Evolutionary conservation across 257 asterid genomes (phyloP), one percentile per base, ranked within the genome.

Genomic region (Thymus mandschuricus): DNA sequence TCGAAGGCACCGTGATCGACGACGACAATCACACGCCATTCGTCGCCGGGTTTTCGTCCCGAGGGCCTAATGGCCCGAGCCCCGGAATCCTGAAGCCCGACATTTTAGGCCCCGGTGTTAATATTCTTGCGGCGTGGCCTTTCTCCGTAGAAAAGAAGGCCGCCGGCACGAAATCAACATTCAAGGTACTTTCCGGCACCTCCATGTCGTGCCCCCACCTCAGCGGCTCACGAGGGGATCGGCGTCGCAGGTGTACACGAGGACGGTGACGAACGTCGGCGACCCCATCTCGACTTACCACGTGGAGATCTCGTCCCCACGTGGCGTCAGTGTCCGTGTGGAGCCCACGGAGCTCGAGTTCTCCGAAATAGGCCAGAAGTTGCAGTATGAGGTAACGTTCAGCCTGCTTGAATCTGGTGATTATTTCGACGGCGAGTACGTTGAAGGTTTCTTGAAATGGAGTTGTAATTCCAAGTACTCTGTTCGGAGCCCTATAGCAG

Each of bases 141-240:
- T 0, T 9, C 2, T 41, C 81, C 3, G 44, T 35, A 0, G 76
- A 44, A 8, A 61, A 74, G 59, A 8, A 21, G 27, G 51, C 52
- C 10, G 27, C 52, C 10, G 27, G 1, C 8, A 45, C 8, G 12
- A 15, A 33, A 3, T 38, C 55, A 12, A 8, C 4, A 7, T 84
- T 79, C 41, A 74, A 74, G 54, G 34, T 79, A 0, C 8, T 74
- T 3, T 79, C 81, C 0, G 86, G 83, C 3, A 84, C 86, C 5
- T 84, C 86, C 1, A 74, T 84, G 76, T 21, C 86, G 3, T 76
- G 84, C 57, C 84, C 83, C 4, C 88, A 81, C 69, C 81, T 79
- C 6, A 76, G 80, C 21, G 84, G 88, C 51, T n/a, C n/a, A n/a
- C n/a, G n/a, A n/a, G 12, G 1, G 15, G 5, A 46, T 10, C 52